Evolutionary conservation across 306 rosid species (phyloP), one percentile per base, ranked within the genome.

Genomic region (Malus orientalis): DNA sequence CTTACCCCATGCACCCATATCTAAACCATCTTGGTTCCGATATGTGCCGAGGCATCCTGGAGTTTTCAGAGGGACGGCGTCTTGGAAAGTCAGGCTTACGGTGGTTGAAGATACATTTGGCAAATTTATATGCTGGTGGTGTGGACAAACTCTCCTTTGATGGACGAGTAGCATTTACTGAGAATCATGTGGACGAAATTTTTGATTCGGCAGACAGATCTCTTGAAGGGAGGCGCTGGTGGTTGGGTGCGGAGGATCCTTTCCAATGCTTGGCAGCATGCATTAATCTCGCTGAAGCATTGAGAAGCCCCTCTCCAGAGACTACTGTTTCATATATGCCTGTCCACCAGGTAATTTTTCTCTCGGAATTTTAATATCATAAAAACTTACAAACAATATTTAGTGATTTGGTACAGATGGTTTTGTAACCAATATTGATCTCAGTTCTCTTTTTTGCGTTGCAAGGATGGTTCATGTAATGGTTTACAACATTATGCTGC

Each of bases 401-500:
- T 15, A 14, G 27, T 70, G 30, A 27, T 76, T 22, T 61, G 57
- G 67, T 53, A 47, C 44, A 2, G 10, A 54, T 25, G 42, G 54
- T 70, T 69, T 55, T 61, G 36, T 59, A 71, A 69, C 65, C 60
- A 62, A 64, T 57, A 29, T 51, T 76, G 3, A 79, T 75, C 66
- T 81, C 13, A 14, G 61, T 30, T 51, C 71, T 80, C 42, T 75
- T 75, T 75, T 68, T 30, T 76, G 51, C 38, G 59, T 65, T 81
- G 73, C 87, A 80, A 95, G 99, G 99, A 95, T 90, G 99, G 99
- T 84, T 95, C 99, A 6, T 95, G 99, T 85, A 95, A 95, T 89
- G 99, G 99, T 81, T 87, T 95, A 85, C 99, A 95, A 80, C 99
- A 95, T 79, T 95, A 95, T 84, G 99, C 99, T 62, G 97, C 99